Evolutionary conservation across 1,139 yeast species (phyloP).

Genomic region (Yamadazyma aaseri): DNA sequence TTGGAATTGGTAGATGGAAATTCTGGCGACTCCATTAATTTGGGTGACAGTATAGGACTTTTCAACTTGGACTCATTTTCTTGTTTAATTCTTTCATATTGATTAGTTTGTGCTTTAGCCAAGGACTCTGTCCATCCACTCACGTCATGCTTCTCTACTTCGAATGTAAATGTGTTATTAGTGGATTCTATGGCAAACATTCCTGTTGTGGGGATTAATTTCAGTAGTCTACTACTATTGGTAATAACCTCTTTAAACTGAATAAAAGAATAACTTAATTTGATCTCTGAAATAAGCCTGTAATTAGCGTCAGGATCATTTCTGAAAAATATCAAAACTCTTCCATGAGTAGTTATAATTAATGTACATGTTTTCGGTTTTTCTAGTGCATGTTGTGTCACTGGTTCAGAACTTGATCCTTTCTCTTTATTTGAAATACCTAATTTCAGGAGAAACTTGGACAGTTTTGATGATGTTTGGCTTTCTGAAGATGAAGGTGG

Average conservation of each 20-base stretch:
- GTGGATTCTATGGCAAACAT: slow-evolving; percentile 54
- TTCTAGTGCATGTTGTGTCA: slow-evolving; percentile 30
- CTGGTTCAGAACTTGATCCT: slow-evolving; percentile 14
- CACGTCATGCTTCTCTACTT: slow-evolving; percentile 55
- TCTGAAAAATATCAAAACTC: slow-evolving; percentile 49
- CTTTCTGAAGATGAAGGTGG: slow-evolving; percentile 7
- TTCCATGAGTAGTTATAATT: slow-evolving; percentile 55
- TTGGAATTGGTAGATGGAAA: slow-evolving; percentile 7
- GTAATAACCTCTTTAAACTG: slow-evolving; percentile 54
- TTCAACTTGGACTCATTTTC: slow-evolving; percentile 7
- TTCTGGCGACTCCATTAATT: slow-evolving; percentile 25
- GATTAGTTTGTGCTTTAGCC: slow-evolving; percentile 47
- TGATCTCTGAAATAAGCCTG: slow-evolving; percentile 49
- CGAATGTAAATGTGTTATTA: slow-evolving; percentile 50
- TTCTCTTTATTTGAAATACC: slow-evolving; percentile 23
- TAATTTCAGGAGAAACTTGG: slow-evolving; percentile 30
- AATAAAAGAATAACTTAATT: slow-evolving; percentile 46
- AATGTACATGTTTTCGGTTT: slow-evolving; percentile 45
- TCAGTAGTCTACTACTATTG: slow-evolving; percentile 28
- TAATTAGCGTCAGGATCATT: slow-evolving; percentile 29
- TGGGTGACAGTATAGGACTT: slow-evolving; percentile 20
- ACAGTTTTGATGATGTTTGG: slow-evolving; percentile 10
- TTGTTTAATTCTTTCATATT: slow-evolving; percentile 40
- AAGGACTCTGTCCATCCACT: slow-evolving; percentile 56
- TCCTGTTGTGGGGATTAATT: slow-evolving; percentile 41